phyloP scores from a whole-genome alignment of 1,139 yeast species.

The Diutina neorugosa region DNA sequence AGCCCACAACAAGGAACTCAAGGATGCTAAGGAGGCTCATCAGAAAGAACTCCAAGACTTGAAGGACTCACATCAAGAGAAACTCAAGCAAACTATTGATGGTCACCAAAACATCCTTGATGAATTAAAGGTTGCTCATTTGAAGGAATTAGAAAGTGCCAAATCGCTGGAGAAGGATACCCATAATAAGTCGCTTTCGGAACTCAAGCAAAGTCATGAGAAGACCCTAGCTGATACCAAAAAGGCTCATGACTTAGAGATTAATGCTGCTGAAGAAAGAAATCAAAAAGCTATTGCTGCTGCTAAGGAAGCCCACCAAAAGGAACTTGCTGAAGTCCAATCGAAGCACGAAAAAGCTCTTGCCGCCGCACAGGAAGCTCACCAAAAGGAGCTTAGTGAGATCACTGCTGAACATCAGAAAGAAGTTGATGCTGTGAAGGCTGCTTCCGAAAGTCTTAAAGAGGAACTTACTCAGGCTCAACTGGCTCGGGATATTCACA shows the following conservation, averaged over 20 bases:
- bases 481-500: not conserved
- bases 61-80: not conserved
- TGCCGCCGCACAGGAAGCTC: not conserved
- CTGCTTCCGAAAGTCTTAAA: not conserved
- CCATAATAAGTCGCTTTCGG: not conserved
- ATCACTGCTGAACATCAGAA: not conserved
- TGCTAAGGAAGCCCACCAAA: not conserved
- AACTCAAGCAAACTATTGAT: not conserved
- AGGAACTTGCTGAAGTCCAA: constrained; percentile 14
- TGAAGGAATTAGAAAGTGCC: not conserved
- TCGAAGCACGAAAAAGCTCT: constrained; percentile 4
- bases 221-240: constrained; percentile 2
- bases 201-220: not conserved
- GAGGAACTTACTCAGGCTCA: not conserved
- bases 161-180: not conserved
- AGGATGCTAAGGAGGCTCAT: not conserved
- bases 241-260: not conserved
- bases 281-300: not conserved
- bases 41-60: not conserved
- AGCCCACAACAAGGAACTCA: not conserved
- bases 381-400: not conserved
- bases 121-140: not conserved
- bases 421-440: not conserved
- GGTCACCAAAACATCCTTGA: not conserved
- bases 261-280: not conserved